A percentile compares a stretch with the other conserved stretches of the same genome.
Conservation (phyloP, 2,329 filamentous ascomycete species). For the Ophiocordyceps camponoti-saundersi region DNA sequence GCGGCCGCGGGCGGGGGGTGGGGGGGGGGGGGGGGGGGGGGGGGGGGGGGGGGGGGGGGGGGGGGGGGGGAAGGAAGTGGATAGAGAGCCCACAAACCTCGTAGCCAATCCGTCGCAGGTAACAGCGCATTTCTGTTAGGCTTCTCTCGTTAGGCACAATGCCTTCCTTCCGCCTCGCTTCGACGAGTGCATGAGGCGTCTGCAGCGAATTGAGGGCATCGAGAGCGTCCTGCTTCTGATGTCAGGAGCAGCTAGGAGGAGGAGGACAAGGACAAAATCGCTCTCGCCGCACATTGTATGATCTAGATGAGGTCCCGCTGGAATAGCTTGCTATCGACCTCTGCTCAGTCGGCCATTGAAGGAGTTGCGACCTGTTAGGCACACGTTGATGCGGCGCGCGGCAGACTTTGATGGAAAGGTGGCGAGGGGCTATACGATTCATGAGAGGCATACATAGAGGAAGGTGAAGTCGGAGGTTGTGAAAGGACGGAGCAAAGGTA, state of each 20-base stretch:
- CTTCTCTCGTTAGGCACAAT: conserved; percentile 50
- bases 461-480: too few relatives aligned
- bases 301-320: conserved; percentile 4
- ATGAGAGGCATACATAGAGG: not conserved
- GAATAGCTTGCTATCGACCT: not conserved
- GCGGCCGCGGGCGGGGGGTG: too few relatives aligned
- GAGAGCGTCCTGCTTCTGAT: conserved; percentile 61
- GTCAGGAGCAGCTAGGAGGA: not conserved
- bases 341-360: too few relatives aligned
- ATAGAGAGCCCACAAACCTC: conserved; percentile 21
- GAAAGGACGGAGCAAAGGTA: too few relatives aligned
- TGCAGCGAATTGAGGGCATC: conserved; percentile 78
- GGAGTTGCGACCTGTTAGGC: not conserved
- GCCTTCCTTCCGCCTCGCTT: conserved; percentile 61
- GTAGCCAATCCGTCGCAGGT: conserved; percentile 64
- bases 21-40: too few relatives aligned
- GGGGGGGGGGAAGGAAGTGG: not conserved
- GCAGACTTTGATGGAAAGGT: not conserved
- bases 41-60: too few relatives aligned
- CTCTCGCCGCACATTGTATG: conserved; percentile 16
- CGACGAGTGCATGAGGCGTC: conserved; percentile 66
- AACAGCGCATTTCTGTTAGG: conserved; percentile 65
- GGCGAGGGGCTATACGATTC: not conserved
- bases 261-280: not conserved
- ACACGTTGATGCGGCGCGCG: not conserved